phyloP scores from a whole-genome alignment of 2,329 filamentous ascomycete genomes.

The Cladobotryum protrusum region DNA sequence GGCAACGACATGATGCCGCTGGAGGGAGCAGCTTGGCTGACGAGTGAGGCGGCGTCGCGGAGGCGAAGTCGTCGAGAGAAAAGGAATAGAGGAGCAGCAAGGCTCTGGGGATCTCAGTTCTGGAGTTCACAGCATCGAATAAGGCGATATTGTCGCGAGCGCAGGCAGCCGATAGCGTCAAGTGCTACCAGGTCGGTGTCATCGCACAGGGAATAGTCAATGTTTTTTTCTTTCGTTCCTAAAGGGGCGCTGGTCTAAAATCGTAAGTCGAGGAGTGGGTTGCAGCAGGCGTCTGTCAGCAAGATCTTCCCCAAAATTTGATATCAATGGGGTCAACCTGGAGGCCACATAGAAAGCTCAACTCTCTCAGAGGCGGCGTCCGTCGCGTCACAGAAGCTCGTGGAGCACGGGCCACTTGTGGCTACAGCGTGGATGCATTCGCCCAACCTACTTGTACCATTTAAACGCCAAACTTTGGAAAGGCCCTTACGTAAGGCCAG shows the following conservation, averaged over 20 bases:
- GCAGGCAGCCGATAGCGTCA: slow-evolving; percentile 9
- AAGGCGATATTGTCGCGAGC: slow-evolving; percentile 5
- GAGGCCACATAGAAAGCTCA: background rate
- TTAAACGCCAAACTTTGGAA: no score
- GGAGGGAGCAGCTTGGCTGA: slow-evolving; percentile 2
- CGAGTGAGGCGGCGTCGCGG: background rate
- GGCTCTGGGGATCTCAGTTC: slow-evolving; percentile 10
- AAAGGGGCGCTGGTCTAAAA: no score
- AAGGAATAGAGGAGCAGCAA: background rate
- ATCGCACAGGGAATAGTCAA: slow-evolving; percentile 7
- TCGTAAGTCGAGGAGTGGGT: no score
- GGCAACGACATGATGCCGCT: slow-evolving; percentile 8
- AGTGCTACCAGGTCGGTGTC: slow-evolving; percentile 8
- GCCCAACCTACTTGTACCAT: no score
- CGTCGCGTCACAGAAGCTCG: slow-evolving; percentile 12
- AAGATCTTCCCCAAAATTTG: no score
- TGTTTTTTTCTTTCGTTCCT: background rate
- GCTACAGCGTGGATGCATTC: background rate
- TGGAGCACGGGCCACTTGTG: slow-evolving; percentile 10
- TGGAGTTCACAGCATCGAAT: slow-evolving; percentile 11
- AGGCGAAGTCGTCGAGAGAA: background rate
- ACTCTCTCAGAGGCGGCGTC: slow-evolving; percentile 2
- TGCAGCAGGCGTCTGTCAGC: background rate
- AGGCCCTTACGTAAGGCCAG: no score
- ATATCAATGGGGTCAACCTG: background rate